Percentiles rank a stretch among this genome's conserved stretches.
These are phyloP conservation scores for Drosera spatulata DNA, from an alignment of 179 eudicot genomes.

Conservation along the genomic window DNA sequence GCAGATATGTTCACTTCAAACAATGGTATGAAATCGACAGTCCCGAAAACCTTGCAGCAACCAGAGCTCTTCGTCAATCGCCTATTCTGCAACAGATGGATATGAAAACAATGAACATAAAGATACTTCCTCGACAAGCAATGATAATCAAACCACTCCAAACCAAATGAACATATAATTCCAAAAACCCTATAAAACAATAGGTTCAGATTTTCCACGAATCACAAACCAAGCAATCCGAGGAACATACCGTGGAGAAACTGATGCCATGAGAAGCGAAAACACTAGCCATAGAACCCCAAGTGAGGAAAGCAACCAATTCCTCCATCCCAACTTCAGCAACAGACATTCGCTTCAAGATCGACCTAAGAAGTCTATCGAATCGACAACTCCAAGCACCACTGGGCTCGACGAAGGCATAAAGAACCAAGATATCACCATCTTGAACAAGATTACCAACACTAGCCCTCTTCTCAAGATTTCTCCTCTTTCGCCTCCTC, in stretches of 20 bases:
- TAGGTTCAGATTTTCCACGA: too few relatives aligned
- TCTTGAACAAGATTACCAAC: not conserved
- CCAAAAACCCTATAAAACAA: too few relatives aligned
- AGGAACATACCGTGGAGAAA: conserved; percentile 18
- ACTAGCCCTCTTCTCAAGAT: not conserved
- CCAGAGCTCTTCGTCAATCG: conserved; percentile 19
- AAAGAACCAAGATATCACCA: conserved; percentile 4
- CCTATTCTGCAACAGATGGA: conserved; percentile 32
- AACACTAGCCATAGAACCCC: conserved; percentile 8
- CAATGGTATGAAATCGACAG: conserved; percentile 34
- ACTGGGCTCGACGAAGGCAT: conserved; percentile 7
- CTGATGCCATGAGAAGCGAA: conserved; percentile 24
- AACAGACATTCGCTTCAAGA: conserved; percentile 15
- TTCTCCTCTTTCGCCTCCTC: conserved; percentile 19
- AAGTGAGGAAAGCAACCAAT: conserved; percentile 14
- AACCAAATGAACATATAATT: too few relatives aligned
- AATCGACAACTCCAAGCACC: conserved; percentile 10
- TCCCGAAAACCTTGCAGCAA: conserved; percentile 39
- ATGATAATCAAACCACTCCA: too few relatives aligned
- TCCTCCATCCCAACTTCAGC: conserved; percentile 6
- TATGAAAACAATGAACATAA: not conserved
- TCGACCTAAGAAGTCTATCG: conserved; percentile 10
- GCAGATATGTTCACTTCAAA: conserved; percentile 47
- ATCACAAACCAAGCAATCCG: too few relatives aligned
- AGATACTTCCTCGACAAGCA: too few relatives aligned